A percentile compares a stretch with the other conserved stretches of the same genome.
phyloP scores from a whole-genome alignment of 2,329 filamentous ascomycete species.

The Pezizomycotina sp. region DNA sequence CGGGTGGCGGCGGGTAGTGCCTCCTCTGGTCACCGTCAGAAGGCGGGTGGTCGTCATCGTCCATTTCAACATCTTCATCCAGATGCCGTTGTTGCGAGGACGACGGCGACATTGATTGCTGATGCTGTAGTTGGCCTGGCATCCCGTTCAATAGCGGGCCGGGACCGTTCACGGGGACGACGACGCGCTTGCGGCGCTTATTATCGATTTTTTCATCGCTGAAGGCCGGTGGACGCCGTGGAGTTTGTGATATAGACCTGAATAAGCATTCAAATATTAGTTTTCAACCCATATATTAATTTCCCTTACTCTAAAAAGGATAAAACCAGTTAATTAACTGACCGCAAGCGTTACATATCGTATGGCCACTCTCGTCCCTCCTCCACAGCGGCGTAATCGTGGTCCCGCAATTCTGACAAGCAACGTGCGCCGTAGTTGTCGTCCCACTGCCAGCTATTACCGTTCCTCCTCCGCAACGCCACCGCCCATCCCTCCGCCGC shows the following conservation, averaged over 20 bases:
- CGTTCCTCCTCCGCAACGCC: constrained; percentile 9
- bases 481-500: constrained; percentile 23
- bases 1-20: no score
- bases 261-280: constrained; percentile 14
- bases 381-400: constrained; percentile 95
- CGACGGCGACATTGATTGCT: no score
- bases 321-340: constrained; percentile 31
- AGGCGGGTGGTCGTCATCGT: no score
- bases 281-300: no score
- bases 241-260: constrained; percentile 88
- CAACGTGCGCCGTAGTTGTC: constrained; percentile 55
- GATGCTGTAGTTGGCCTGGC: no score
- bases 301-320: no score
- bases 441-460: constrained; percentile 22
- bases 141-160: no score
- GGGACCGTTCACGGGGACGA: no score
- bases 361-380: constrained; percentile 82
- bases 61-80: no score
- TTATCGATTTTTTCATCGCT: constrained; percentile 99
- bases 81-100: no score
- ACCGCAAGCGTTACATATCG: constrained; percentile 98
- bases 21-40: no score
- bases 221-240: constrained; percentile 85
- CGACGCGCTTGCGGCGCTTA: constrained; percentile 85
- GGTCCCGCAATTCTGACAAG: constrained; percentile 92